These are phyloP conservation scores for Gracilaria caudata DNA, from an alignment of 23 red algal species.

Conservation along the genomic window DNA sequence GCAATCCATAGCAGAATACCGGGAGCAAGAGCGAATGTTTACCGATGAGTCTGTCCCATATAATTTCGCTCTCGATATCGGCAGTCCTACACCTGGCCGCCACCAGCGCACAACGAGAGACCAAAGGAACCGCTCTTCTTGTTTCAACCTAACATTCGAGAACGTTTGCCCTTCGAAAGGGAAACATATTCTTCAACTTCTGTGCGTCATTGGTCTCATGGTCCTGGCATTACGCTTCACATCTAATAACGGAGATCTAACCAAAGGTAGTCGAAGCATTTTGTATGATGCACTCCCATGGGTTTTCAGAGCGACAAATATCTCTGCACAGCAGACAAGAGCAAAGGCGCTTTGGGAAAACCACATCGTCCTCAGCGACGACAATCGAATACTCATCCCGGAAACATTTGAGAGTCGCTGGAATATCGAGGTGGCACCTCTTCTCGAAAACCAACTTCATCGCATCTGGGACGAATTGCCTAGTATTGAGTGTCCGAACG, in stretches of 20 bases:
- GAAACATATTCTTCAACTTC: background rate
- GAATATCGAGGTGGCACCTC: constrained; percentile 58
- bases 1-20: background rate
- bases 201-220: background rate
- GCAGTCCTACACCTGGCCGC: background rate
- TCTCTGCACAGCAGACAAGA: constrained; percentile 7
- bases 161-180: background rate
- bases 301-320: constrained; percentile 8
- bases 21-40: background rate
- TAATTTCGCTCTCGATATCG: background rate
- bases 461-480: constrained; percentile 34
- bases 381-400: constrained; percentile 53
- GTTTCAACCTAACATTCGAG: background rate
- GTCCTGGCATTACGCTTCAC: background rate
- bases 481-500: background rate
- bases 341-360: constrained; percentile 35
- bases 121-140: background rate
- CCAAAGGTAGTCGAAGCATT: background rate
- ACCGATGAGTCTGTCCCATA: background rate
- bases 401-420: constrained; percentile 66
- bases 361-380: constrained; percentile 33
- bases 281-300: constrained; percentile 6
- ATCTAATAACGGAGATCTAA: background rate
- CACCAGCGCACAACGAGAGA: background rate
- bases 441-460: constrained; percentile 42